These are phyloP conservation scores for Spathaspora jeffriesii DNA, from an alignment of 1,139 yeast species.

Conservation along the genomic window DNA sequence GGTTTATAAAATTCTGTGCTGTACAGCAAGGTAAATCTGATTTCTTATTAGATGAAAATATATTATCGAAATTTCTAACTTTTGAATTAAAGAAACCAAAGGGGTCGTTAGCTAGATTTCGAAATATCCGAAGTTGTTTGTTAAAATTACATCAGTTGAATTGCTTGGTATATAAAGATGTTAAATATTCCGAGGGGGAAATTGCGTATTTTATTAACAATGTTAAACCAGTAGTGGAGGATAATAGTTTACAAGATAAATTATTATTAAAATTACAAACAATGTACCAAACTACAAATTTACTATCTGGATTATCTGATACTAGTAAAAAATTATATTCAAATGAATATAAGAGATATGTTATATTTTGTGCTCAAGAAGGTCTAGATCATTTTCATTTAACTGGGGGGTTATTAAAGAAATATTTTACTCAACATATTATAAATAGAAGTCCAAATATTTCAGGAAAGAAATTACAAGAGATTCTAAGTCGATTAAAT, in stretches of 20 bases:
- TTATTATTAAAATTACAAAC: slow-evolving; percentile 10
- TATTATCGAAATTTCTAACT: slow-evolving; percentile 12
- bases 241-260: slow-evolving; percentile 4
- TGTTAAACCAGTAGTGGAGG: neutral
- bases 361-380: slow-evolving; percentile 11
- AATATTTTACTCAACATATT: slow-evolving; percentile 10
- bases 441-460: slow-evolving; percentile 10
- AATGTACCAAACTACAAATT: slow-evolving; percentile 10
- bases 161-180: slow-evolving; percentile 12
- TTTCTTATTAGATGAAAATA: slow-evolving; percentile 12
- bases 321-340: slow-evolving; percentile 12
- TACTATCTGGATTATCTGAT: slow-evolving; percentile 12
- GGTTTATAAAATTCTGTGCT: slow-evolving; percentile 15
- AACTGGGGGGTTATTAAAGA: slow-evolving; percentile 11
- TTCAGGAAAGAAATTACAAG: slow-evolving; percentile 15
- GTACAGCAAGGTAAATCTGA: slow-evolving; percentile 11
- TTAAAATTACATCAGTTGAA: slow-evolving; percentile 15
- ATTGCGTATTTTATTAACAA: slow-evolving; percentile 42
- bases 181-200: slow-evolving; percentile 42
- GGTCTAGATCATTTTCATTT: slow-evolving; percentile 12
- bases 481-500: slow-evolving; percentile 32
- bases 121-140: slow-evolving; percentile 14
- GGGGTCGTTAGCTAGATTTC: slow-evolving; percentile 7
- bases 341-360: slow-evolving; percentile 15
- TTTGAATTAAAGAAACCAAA: slow-evolving; percentile 10